Percentiles rank a stretch among this genome's conserved stretches.
Evolutionary conservation across 805 yeast species (phyloP).

Genomic region (Candida xyloterini): DNA sequence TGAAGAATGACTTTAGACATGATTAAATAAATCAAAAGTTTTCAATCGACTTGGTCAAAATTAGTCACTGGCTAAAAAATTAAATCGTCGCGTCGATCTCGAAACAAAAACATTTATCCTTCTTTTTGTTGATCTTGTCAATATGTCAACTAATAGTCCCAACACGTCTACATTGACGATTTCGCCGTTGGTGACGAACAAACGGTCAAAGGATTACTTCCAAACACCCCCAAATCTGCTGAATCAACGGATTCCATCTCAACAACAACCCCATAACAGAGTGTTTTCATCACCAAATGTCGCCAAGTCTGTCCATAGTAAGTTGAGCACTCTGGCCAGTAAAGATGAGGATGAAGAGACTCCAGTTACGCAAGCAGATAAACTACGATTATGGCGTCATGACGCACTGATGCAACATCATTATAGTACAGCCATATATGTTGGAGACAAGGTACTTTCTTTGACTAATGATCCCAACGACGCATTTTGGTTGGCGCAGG

Average conservation of each 20-base stretch:
- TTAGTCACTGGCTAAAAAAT: not conserved
- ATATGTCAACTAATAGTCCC: constrained; percentile 39
- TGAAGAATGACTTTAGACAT: constrained; percentile 60
- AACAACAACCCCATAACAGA: constrained; percentile 17
- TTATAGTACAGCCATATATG: constrained; percentile 80
- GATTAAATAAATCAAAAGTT: constrained; percentile 1
- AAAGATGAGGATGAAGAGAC: constrained; percentile 28
- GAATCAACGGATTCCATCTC: constrained; percentile 16
- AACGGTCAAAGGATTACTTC: constrained; percentile 32
- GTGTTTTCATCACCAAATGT: constrained; percentile 27
- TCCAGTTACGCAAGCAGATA: constrained; percentile 76
- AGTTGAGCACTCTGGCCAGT: constrained; percentile 8
- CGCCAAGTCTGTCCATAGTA: constrained; percentile 15
- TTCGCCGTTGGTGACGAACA: constrained; percentile 56
- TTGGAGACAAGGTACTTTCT: constrained; percentile 86
- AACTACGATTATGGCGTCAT: constrained; percentile 85
- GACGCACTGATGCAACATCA: constrained; percentile 93
- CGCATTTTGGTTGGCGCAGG: constrained; percentile 96
- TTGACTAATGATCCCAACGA: constrained; percentile 86
- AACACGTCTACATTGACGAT: constrained; percentile 72
- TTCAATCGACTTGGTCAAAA: not conserved
- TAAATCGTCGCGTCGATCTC: constrained; percentile 3
- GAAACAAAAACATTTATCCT: constrained; percentile 6
- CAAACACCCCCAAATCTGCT: constrained; percentile 35
- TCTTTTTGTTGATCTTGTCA: constrained; percentile 6